phyloP scores from a whole-genome alignment of 192 early-diverging fungal genomes.

The Geosiphon pyriformis region DNA sequence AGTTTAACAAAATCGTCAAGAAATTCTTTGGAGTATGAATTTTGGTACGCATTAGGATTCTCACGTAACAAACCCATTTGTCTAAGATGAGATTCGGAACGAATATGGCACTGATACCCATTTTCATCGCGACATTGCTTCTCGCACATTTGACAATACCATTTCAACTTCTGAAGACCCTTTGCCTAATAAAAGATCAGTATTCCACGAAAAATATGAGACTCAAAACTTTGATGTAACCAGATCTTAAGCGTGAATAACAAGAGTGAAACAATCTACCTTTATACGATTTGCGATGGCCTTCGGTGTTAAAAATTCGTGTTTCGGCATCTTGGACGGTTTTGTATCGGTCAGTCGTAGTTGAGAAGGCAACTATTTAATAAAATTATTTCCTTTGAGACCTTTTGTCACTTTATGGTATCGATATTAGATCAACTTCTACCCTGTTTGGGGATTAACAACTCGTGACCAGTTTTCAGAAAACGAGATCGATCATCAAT shows the following conservation, averaged over 20 bases:
- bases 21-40: slow-evolving; percentile 72
- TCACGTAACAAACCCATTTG: slow-evolving; percentile 77
- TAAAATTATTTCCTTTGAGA: no score
- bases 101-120: slow-evolving; percentile 80
- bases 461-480: no score
- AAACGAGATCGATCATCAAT: no score
- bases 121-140: slow-evolving; percentile 78
- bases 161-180: slow-evolving; percentile 72
- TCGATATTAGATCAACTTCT: no score
- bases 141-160: slow-evolving; percentile 87
- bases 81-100: slow-evolving; percentile 72
- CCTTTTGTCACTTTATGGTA: no score
- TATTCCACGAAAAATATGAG: neutral
- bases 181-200: slow-evolving; percentile 43
- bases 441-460: no score
- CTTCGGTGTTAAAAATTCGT: slow-evolving; percentile 65
- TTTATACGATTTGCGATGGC: slow-evolving; percentile 75
- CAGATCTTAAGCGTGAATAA: neutral
- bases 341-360: no score
- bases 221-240: neutral
- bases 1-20: slow-evolving; percentile 77
- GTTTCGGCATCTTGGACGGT: slow-evolving; percentile 48
- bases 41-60: slow-evolving; percentile 33
- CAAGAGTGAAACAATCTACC: neutral
- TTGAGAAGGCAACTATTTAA: no score